Base-by-base conservation (phyloP, 1,139 yeast genomes). In the Pichia sp. region DNA sequence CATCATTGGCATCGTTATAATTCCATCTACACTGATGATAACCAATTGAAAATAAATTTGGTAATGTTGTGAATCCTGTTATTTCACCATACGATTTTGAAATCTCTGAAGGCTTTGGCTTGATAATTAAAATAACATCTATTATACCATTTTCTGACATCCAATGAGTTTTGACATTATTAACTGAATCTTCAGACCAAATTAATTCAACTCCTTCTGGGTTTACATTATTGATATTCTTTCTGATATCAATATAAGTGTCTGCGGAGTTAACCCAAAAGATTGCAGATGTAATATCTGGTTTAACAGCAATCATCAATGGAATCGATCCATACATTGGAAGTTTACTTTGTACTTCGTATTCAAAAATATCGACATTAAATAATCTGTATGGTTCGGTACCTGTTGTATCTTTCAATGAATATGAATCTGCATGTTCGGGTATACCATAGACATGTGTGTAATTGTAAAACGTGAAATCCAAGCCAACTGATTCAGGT, bases 11-110 rank as follows among this genome's bases (percentile, higher is more conserved):
- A 56, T 85, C 89, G 60, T 88, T 87, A 68, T 92, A 92, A 66
- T 92, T 94, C 98, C 98, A 92, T 59, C 98, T 76, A 64, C 97
- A 92, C 66, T 90, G 97, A 62, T 92, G 98, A 61, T 92, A 87
- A 0, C 96, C 98, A 34, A 89, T 67, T 0, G 96, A 73, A 58
- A 89, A 85, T 40, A 82, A 57, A 53, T 81, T 86, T 0, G 98
- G 99, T n/a, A 92, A 68, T 13, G 71, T 66, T 0, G 88, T 73
- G 52, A 69, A 76, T 0, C 99, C 98, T 0, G 95, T 82, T n/a
- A 92, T 65, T 7, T 67, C 60, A 1, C 90, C 85, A 62, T 85
- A 92, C 39, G 79, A 73, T 44, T 72, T 62, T 44, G 82, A 76
- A 29, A 92, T 74, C 9, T 76, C 78, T 1, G 63, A 58, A 1